A percentile compares a stretch with the other conserved stretches of the same genome.
Conservation (phyloP, 2,329 filamentous ascomycete species). For the Phaeosphaeria sp. region DNA sequence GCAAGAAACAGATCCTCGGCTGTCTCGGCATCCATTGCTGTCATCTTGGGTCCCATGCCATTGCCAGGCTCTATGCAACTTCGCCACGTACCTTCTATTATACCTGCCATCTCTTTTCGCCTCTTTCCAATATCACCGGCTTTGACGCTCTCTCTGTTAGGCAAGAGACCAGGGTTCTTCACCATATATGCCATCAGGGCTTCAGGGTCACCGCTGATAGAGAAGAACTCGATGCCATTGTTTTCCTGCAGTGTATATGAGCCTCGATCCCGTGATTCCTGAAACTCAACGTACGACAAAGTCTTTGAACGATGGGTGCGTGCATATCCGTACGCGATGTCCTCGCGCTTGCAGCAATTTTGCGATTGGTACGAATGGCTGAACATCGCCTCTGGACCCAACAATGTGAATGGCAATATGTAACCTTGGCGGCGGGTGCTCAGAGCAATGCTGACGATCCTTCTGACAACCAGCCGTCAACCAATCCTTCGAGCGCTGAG, state of each 20-base stretch:
- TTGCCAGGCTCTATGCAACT: constrained; percentile 50
- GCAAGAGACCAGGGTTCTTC: constrained; percentile 54
- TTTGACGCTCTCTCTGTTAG: constrained; percentile 33
- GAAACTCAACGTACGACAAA: constrained; percentile 15
- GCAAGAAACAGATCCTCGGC: constrained; percentile 71
- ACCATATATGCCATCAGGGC: constrained; percentile 62
- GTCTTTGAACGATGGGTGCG: constrained; percentile 30
- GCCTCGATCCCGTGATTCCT: not conserved
- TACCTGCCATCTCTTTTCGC: constrained; percentile 33
- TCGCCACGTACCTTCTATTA: constrained; percentile 44
- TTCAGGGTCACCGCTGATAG: constrained; percentile 44
- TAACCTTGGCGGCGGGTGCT: constrained; percentile 29
- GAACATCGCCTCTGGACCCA: constrained; percentile 62
- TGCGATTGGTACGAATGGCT: constrained; percentile 67
- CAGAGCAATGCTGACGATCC: constrained; percentile 3
- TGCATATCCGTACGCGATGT: constrained; percentile 39
- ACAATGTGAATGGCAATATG: constrained; percentile 66
- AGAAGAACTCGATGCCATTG: constrained; percentile 47
- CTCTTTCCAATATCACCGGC: constrained; percentile 45
- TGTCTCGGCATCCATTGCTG: constrained; percentile 18
- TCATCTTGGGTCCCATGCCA: constrained; percentile 19
- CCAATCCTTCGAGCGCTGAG: constrained; percentile 12
- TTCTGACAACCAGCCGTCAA: constrained; percentile 8
- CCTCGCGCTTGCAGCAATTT: constrained; percentile 51
- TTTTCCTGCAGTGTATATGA: constrained; percentile 13